Percentiles rank a stretch among this genome's conserved stretches.
Conservation (phyloP, 306 rosid species). For the Morella rubra region DNA sequence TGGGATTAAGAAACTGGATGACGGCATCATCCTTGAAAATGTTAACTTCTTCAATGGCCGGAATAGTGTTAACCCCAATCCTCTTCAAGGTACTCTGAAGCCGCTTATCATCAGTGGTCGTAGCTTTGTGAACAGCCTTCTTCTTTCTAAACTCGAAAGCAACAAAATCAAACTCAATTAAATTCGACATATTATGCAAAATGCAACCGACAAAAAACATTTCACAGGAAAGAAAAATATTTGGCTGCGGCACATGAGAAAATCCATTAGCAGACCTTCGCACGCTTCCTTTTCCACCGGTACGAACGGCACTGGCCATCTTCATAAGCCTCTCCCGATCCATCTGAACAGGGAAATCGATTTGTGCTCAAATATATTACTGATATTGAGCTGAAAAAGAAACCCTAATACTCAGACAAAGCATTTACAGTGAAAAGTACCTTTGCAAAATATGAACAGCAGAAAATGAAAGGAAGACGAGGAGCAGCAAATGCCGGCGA, state of each 20-base stretch:
- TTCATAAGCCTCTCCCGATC: slow-evolving; percentile 53
- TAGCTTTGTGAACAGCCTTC: slow-evolving; percentile 11
- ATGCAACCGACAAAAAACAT: background rate
- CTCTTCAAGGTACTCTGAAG: slow-evolving; percentile 20
- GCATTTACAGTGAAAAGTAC: background rate
- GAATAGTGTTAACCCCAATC: slow-evolving; percentile 9
- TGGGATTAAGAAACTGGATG: slow-evolving; percentile 18
- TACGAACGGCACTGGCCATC: slow-evolving; percentile 69
- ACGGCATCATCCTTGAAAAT: slow-evolving; percentile 16
- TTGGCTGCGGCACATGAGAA: background rate
- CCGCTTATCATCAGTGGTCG: slow-evolving; percentile 10
- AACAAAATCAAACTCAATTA: background rate
- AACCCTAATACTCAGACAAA: background rate
- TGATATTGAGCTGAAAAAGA: background rate
- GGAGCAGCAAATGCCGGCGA: background rate
- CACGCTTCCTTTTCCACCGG: slow-evolving; percentile 67
- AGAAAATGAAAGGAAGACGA: background rate
- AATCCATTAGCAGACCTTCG: slow-evolving; percentile 38
- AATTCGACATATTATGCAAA: background rate
- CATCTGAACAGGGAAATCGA: slow-evolving; percentile 35
- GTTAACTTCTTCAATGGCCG: slow-evolving; percentile 12
- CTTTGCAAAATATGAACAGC: background rate
- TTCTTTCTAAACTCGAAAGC: slow-evolving; percentile 1
- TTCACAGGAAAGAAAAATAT: background rate
- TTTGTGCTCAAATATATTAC: background rate